A percentile compares a stretch with the other conserved stretches of the same genome.
phyloP scores from a whole-genome alignment of 2,329 filamentous ascomycete species.

The Clonostachys byssicola region DNA sequence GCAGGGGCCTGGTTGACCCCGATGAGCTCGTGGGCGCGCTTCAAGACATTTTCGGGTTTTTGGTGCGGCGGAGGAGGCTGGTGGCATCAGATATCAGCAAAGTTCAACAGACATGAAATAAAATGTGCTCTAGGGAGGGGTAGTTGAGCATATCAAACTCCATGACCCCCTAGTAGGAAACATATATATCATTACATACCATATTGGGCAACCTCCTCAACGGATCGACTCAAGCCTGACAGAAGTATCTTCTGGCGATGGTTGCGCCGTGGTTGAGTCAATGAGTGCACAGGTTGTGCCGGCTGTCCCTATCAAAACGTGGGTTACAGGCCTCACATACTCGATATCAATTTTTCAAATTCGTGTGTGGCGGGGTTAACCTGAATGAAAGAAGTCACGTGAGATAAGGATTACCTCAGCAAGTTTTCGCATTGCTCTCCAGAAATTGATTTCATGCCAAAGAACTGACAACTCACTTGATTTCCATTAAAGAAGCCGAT shows the following conservation, averaged over 20 bases:
- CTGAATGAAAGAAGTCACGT: slow-evolving; percentile 23
- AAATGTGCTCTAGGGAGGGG: slow-evolving; percentile 1
- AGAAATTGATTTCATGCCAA: no score
- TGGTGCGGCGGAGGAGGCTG: slow-evolving; percentile 95
- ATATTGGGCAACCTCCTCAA: slow-evolving; percentile 50
- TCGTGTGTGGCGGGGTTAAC: slow-evolving; percentile 40
- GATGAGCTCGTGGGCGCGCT: slow-evolving; percentile 97
- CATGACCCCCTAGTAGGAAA: not conserved
- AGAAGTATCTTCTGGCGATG: slow-evolving; percentile 28
- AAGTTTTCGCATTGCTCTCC: no score
- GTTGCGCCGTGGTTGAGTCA: slow-evolving; percentile 30
- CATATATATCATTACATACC: slow-evolving; percentile 23
- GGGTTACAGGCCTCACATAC: slow-evolving; percentile 1
- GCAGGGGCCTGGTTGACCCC: slow-evolving; percentile 91
- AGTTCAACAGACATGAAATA: not conserved
- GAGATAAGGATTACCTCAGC: slow-evolving; percentile 20
- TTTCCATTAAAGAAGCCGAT: no score
- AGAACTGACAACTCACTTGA: no score
- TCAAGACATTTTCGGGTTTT: slow-evolving; percentile 98
- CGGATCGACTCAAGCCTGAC: slow-evolving; percentile 26
- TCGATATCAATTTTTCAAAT: slow-evolving; percentile 35
- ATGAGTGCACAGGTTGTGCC: slow-evolving; percentile 16
- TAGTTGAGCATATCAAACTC: not conserved
- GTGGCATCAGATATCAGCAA: slow-evolving; percentile 1
- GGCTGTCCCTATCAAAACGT: slow-evolving; percentile 10